Base-by-base conservation (phyloP, 1,139 yeast genomes). In the Magnusiomyces paraingens region DNA sequence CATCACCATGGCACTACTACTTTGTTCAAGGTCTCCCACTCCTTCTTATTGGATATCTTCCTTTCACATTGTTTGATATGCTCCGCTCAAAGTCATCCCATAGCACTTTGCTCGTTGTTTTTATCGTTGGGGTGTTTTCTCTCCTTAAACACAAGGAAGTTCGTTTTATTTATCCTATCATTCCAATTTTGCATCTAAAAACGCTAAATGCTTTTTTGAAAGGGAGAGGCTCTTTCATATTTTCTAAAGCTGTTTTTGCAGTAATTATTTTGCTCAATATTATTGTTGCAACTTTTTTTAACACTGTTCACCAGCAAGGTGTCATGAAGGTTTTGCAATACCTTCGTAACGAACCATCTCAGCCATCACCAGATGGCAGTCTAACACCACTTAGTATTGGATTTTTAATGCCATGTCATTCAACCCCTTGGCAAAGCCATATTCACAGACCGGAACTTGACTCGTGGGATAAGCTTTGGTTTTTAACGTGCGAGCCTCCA, bases 371-470 rank as follows among this genome's bases (percentile, higher is more conserved):
- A 12, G 18, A 45, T 12, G 51, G 47, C 12, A n/a, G 20, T 3
- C 15, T 80, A 3, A 59, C 68, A 0, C 8, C 32, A 26, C 32
- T 26, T 5, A 77, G 86, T 2, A 72, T 90, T 45, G 95, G 96
- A 0, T 85, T 93, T 60, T 68, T 94, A 18, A 88, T 91, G 66
- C 99, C 99, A 0, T 94, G 99, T 64, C 99, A 94, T 67, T 91
- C 98, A 0, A 91, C 98, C 0, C 99, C 99, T 2, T 88, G 95
- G 85, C 96, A 89, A 64, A 81, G 95, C 40, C 83, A 86, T 63
- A 69, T 94, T 46, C 96, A 90, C 63, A 70, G 86, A 22, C 68
- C 72, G 6, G 77, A 76, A 17, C 50, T 55, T n/a, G 41, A 45
- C 15, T 32, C 46, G 5, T 45, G 44, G 17, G 67, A 80, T 2